These are phyloP conservation scores for Termitomyces sp. DNA, from an alignment of 768 basidiomycete species.

Conservation along the genomic window DNA sequence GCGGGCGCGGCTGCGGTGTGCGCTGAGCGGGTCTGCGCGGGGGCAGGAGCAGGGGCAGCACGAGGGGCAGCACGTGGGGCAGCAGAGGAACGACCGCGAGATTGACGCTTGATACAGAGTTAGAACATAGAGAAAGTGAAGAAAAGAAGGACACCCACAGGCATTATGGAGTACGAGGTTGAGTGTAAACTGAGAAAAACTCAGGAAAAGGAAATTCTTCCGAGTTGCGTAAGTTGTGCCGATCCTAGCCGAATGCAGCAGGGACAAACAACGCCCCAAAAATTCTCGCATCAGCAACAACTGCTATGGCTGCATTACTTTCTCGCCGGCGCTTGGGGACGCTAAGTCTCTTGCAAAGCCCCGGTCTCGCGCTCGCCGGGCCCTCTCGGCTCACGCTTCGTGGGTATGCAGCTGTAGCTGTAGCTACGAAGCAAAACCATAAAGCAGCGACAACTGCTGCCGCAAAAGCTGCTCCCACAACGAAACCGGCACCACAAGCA, in stretches of 20 bases:
- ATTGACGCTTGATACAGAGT: constrained; percentile 51
- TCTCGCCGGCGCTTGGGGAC: constrained; percentile 12
- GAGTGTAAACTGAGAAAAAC: constrained; percentile 16
- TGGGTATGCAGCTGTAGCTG: constrained; percentile 3
- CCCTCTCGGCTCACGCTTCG: constrained; percentile 7
- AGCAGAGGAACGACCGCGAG: constrained; percentile 66
- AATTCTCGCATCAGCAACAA: background rate
- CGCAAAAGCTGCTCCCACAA: background rate
- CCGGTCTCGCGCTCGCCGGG: constrained; percentile 4
- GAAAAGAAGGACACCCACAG: constrained; percentile 25
- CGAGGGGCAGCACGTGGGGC: constrained; percentile 43
- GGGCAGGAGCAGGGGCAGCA: constrained; percentile 35
- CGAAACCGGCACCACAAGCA: background rate
- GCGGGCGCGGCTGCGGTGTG: constrained; percentile 48
- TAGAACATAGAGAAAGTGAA: background rate
- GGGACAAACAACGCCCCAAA: background rate
- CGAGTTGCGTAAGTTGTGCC: background rate
- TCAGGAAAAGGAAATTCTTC: constrained; percentile 14
- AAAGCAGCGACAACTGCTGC: constrained; percentile 1
- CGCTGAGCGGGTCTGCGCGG: constrained; percentile 41
- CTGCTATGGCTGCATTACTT: constrained; percentile 16
- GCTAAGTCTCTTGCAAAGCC: constrained; percentile 6
- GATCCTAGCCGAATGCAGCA: constrained; percentile 1
- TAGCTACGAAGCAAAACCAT: constrained; percentile 8
- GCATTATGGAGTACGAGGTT: constrained; percentile 26